Percentiles rank a stretch among this genome's conserved stretches.
phyloP scores from a whole-genome alignment of 2,329 filamentous ascomycete species.

The Colletotrichum brevisporum region DNA sequence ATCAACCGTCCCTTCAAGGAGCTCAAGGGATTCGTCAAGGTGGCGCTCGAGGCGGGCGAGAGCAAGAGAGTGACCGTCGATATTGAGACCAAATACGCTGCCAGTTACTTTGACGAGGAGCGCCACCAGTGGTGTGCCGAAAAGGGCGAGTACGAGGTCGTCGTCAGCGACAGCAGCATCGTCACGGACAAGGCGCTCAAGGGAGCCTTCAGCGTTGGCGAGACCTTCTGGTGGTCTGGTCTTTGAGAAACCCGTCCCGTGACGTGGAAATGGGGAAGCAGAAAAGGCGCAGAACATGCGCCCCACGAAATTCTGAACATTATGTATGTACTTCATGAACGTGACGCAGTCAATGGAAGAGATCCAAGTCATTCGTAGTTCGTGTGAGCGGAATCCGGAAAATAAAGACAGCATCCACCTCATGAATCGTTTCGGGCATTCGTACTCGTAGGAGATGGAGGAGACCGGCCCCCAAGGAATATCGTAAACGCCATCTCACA shows the following conservation, averaged over 20 bases:
- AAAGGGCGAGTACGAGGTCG: slow-evolving; percentile 74
- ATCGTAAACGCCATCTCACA: not conserved
- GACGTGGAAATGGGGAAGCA: not conserved
- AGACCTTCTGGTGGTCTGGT: slow-evolving; percentile 78
- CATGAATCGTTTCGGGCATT: too few species aligned
- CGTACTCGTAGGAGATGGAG: not conserved
- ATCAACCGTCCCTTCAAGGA: slow-evolving; percentile 67
- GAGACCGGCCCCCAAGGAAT: not conserved
- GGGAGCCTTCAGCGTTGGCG: slow-evolving; percentile 68
- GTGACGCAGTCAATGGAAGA: too few species aligned
- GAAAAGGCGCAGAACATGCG: not conserved
- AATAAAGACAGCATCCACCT: too few species aligned
- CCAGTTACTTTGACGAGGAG: slow-evolving; percentile 80
- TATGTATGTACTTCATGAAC: too few species aligned
- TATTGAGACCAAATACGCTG: slow-evolving; percentile 74
- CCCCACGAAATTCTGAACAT: too few species aligned
- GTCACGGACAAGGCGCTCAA: slow-evolving; percentile 63
- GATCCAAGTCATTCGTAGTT: too few species aligned
- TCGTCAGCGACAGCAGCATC: slow-evolving; percentile 71
- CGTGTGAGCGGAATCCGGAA: too few species aligned
- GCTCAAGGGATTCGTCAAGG: slow-evolving; percentile 72
- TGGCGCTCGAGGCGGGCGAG: slow-evolving; percentile 71
- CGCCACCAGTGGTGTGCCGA: slow-evolving; percentile 76
- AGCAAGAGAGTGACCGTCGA: slow-evolving; percentile 69
- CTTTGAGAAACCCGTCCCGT: slow-evolving; percentile 54